Evolutionary conservation across 176 grass and related monocot species (phyloP), one percentile per base, ranked within the genome.

Genomic region (Aegilops speltoides): DNA sequence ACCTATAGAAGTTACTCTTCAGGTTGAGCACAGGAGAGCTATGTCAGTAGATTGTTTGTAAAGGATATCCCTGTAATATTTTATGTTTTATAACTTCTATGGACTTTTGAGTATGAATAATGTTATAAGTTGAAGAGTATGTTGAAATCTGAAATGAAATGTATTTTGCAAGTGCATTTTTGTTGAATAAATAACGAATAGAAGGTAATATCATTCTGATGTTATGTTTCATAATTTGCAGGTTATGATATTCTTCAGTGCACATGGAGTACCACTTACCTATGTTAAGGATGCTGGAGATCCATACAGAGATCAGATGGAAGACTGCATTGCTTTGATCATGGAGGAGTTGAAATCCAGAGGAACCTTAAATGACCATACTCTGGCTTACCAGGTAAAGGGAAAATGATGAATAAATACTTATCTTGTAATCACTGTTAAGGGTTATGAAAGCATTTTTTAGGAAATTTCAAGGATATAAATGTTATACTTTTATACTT

Each of bases 211-310:
- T 79, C 36, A 37, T 45, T 82, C 26, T 86, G 24, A 86, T 19
- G 68, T 75, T 68, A 38, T 7, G 37, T 86, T 85, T 67, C 26
- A 54, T 82, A 86, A 43, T 78, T 79, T 25, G 7, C 66, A 26
- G 96, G 96, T 93, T 85, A 98, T 91, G 94, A 91, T 99, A 94
- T 97, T 99, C 92, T 99, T 97, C 76, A 94, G 97, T 79, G 90
- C 97, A 76, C 97, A 99, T 91, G 97, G 94, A 85, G 97, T 99
- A 43, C 97, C 97, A 59, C 86, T 94, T 84, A 97, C 94, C 36
- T 97, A 97, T 89, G 94, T 97, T 77, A 88, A 89, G 83, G 90
- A 99, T 71, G 94, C 94, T 15, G 92, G 92, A 86, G 97, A 99
- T 93, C 97, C 97, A 16, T 99, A 99, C 85, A 89, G 86, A 86